Evolutionary conservation across 257 asterid genomes (phyloP), one percentile per base, ranked within the genome.

Genomic region (Mitragyna speciosa): DNA sequence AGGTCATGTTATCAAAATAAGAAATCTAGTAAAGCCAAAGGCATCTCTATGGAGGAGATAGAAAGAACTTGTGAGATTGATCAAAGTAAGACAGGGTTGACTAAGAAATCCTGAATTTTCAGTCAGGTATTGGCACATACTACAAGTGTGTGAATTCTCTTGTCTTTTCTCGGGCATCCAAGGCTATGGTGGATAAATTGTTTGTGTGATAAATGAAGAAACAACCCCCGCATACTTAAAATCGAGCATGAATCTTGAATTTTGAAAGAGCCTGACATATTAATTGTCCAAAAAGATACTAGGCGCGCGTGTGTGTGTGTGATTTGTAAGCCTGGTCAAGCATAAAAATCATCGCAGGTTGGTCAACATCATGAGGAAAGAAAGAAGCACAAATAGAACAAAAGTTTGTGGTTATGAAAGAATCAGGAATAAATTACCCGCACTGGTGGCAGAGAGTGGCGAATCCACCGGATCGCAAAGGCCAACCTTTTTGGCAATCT

Each of bases 401-500:
- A 73, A 65, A 24, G 24, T 20, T 45, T 45, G 49, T 5, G 24
- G 63, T 19, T 7, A 19, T 1, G 64, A 36, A 36, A 36, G 41
- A 36, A 36, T 36, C 41, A 36, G 41, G 68, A 70, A 28, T 17
- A 59, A 70, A 69, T 75, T 87, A 92, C 98, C 98, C 97, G 92
- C 98, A 92, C 75, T 79, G 77, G 80, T 81, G 78, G 83, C 97
- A 94, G 59, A 94, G 95, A 79, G 84, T 84, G 63, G 98, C 93
- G 85, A 85, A 88, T 73, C 89, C 94, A 80, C 94, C 91, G 72
- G 97, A 91, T 85, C 88, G 91, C 87, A 94, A 72, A 68, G 96
- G 95, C 98, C 97, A 92, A 0, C 98, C 98, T 82, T 84, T 90
- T 79, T 78, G 87, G 92, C 92, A 88, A 31, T 88, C 89, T 51